Conservation (phyloP, 1,139 yeast genomes). For the Debaryomyces nepalensis region DNA sequence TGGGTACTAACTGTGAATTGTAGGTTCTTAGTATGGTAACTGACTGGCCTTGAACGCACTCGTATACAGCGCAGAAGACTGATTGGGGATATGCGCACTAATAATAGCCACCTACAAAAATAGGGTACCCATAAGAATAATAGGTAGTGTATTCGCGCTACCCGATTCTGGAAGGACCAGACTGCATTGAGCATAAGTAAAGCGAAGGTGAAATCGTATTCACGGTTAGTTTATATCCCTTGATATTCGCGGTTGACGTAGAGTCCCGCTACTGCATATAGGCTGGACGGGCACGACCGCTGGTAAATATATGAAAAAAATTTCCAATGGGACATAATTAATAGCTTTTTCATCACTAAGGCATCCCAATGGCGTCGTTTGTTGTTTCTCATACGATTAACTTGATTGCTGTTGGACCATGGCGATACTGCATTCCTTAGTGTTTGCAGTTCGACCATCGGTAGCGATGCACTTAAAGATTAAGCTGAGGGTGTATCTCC, state of each 20-base stretch:
- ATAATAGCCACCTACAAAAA: neutral
- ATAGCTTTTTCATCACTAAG: slow-evolving; percentile 16
- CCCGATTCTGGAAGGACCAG: neutral
- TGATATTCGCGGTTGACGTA: neutral
- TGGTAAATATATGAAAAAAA: slow-evolving; percentile 4
- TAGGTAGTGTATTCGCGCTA: neutral
- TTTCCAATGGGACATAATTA: neutral
- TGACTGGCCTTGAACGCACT: no score
- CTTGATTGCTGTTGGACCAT: slow-evolving; percentile 41
- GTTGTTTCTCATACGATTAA: slow-evolving; percentile 24
- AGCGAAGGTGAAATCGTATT: neutral
- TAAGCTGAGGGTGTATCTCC: slow-evolving; percentile 51
- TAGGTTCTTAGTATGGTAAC: no score
- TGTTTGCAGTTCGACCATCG: slow-evolving; percentile 16
- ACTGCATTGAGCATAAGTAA: neutral
- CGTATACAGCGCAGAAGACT: no score
- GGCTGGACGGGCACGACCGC: slow-evolving; percentile 3
- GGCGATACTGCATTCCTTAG: slow-evolving; percentile 16
- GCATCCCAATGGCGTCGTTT: slow-evolving; percentile 48
- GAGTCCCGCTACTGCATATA: neutral
- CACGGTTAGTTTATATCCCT: neutral
- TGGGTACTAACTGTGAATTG: no score
- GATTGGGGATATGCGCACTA: no score
- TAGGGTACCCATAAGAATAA: no score
- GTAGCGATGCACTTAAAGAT: slow-evolving; percentile 30